A percentile compares a stretch with the other conserved stretches of the same genome.
Conservation (phyloP, 495 filamentous ascomycete genomes). For the Chaetomium tenue region DNA sequence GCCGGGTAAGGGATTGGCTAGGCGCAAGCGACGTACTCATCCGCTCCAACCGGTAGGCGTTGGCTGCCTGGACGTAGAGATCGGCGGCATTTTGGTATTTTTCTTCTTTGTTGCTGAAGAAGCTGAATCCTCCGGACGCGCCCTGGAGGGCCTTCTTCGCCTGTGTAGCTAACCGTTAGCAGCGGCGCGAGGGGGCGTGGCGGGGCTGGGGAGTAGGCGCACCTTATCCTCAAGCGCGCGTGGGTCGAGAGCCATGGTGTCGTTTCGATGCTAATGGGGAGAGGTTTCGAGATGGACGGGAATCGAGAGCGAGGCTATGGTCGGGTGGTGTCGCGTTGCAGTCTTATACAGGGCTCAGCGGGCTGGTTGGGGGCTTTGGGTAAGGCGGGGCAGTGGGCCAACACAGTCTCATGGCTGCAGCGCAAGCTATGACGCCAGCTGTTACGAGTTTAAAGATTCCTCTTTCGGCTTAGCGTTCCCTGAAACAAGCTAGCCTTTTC, state of each 20-base stretch:
- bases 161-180: slow-evolving; percentile 49
- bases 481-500: not conserved
- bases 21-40: slow-evolving; percentile 51
- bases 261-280: slow-evolving; percentile 13
- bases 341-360: slow-evolving; percentile 4
- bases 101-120: slow-evolving; percentile 72
- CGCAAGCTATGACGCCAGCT: slow-evolving; percentile 22
- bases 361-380: not conserved
- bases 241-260: slow-evolving; percentile 49
- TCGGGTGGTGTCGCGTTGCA: not conserved
- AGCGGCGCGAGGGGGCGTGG: slow-evolving; percentile 23
- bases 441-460: slow-evolving; percentile 1
- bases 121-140: slow-evolving; percentile 65
- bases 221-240: slow-evolving; percentile 49
- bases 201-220: slow-evolving; percentile 25
- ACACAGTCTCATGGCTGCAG: slow-evolving; percentile 1
- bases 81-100: slow-evolving; percentile 84
- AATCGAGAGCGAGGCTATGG: slow-evolving; percentile 1
- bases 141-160: slow-evolving; percentile 73
- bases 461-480: not conserved
- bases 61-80: slow-evolving; percentile 75
- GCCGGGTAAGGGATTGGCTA: not conserved
- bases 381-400: slow-evolving; percentile 17
- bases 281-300: not conserved
- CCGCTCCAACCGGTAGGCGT: slow-evolving; percentile 74